These are phyloP conservation scores for Aureobasidium lini DNA, from an alignment of 2,329 filamentous ascomycete species.

Conservation along the genomic window DNA sequence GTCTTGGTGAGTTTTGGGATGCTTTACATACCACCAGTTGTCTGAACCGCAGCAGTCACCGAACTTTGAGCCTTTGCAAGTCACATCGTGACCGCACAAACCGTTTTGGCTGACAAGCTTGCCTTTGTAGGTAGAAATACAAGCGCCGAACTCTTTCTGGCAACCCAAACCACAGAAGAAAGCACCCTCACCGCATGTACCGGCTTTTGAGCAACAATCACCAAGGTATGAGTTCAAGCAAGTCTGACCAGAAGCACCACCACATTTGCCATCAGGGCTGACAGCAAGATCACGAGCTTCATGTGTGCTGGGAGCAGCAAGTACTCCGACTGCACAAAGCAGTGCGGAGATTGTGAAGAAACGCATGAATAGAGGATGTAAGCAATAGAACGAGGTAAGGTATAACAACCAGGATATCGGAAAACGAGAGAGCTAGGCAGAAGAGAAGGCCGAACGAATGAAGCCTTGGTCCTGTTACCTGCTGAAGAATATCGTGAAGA, in stretches of 20 bases:
- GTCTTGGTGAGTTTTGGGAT: no score
- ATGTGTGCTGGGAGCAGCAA: slow-evolving; percentile 5
- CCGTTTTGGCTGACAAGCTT: slow-evolving; percentile 5
- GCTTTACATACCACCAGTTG: slow-evolving; percentile 4
- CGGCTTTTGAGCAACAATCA: slow-evolving; percentile 1
- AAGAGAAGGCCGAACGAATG: background rate
- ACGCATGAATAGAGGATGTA: background rate
- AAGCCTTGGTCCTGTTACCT: slow-evolving; percentile 1
- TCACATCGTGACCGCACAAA: slow-evolving; percentile 5
- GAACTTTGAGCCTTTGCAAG: slow-evolving; percentile 6
- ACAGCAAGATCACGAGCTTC: background rate
- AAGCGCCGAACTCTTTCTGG: slow-evolving; percentile 4
- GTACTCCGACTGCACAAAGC: slow-evolving; percentile 7
- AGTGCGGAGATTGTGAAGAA: slow-evolving; percentile 5
- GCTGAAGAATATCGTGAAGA: background rate
- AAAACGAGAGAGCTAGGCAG: background rate
- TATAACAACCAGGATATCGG: background rate
- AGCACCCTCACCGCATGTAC: background rate
- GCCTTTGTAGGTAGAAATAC: background rate
- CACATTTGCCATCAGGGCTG: slow-evolving; percentile 6
- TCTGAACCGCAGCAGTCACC: slow-evolving; percentile 6
- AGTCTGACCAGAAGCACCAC: background rate
- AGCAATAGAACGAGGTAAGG: background rate
- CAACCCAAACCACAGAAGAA: slow-evolving; percentile 10
- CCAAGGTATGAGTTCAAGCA: slow-evolving; percentile 11